These are phyloP conservation scores for Elaeagnus macrophylla DNA, from an alignment of 306 rosid species.

Conservation along the genomic window DNA sequence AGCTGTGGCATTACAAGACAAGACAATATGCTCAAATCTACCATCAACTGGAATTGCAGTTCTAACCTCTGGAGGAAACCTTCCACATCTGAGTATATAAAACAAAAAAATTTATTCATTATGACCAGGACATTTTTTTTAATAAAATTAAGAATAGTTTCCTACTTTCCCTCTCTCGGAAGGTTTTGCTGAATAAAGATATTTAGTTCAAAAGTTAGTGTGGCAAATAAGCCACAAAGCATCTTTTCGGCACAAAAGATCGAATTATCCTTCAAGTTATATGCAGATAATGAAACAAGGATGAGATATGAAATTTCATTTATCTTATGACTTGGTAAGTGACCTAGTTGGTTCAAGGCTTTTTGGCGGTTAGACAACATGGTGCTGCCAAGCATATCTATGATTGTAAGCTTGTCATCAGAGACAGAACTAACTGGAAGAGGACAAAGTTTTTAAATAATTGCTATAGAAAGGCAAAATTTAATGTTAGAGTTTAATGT, in stretches of 20 bases:
- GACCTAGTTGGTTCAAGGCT: too few species aligned
- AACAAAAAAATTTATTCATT: slow-evolving; percentile 18
- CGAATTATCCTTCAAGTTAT: too few species aligned
- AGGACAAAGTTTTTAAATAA: neutral
- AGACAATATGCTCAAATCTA: slow-evolving; percentile 95
- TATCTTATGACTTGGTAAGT: too few species aligned
- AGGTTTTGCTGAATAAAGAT: too few species aligned
- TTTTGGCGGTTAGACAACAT: too few species aligned
- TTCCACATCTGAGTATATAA: slow-evolving; percentile 70
- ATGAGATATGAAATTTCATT: too few species aligned
- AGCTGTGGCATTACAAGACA: slow-evolving; percentile 77
- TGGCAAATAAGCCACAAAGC: too few species aligned
- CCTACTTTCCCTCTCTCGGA: too few species aligned
- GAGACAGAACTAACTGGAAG: neutral
- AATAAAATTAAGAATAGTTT: neutral
- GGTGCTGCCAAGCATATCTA: too few species aligned
- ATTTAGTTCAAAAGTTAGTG: too few species aligned
- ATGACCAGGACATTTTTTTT: slow-evolving; percentile 5
- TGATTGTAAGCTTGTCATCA: neutral
- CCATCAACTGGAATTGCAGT: slow-evolving; percentile 99
- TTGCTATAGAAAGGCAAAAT: neutral
- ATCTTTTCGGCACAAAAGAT: too few species aligned
- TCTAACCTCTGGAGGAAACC: slow-evolving; percentile 94
- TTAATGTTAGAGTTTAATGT: neutral
- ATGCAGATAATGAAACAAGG: too few species aligned